Percentiles rank a stretch among this genome's conserved stretches.
These are phyloP conservation scores for Cryptosporidium tyzzeri DNA, from an alignment of 169 alveolate genomes.

Conservation along the genomic window DNA sequence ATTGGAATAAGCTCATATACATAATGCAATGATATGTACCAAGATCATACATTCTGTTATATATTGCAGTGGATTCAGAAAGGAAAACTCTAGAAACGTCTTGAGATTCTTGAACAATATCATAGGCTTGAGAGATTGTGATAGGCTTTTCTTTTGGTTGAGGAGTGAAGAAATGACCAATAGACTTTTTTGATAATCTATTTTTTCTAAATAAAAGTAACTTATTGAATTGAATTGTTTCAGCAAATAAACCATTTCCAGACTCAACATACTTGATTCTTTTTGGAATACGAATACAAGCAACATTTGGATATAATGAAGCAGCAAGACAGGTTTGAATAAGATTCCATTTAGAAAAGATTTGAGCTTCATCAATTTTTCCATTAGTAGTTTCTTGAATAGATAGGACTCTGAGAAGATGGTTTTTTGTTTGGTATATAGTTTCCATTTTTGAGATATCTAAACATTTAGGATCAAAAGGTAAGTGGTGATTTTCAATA, in stretches of 20 bases:
- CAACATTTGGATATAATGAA: constrained; percentile 53
- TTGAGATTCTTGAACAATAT: constrained; percentile 24
- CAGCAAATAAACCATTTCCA: constrained; percentile 62
- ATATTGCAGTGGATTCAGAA: constrained; percentile 46
- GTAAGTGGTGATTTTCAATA: constrained; percentile 28
- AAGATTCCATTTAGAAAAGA: constrained; percentile 57
- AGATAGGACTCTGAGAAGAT: constrained; percentile 3
- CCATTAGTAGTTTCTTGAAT: neutral
- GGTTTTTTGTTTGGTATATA: constrained; percentile 50
- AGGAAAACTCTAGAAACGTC: constrained; percentile 26
- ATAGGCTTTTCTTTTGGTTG: constrained; percentile 17
- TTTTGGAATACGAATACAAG: constrained; percentile 60
- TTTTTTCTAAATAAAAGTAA: constrained; percentile 22
- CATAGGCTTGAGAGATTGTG: constrained; percentile 26
- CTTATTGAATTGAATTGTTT: constrained; percentile 43
- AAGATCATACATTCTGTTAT: constrained; percentile 56
- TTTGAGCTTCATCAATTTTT: constrained; percentile 8
- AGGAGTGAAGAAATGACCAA: constrained; percentile 23
- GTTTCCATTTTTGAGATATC: constrained; percentile 64
- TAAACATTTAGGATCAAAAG: constrained; percentile 39
- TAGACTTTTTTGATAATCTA: constrained; percentile 13
- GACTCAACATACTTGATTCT: constrained; percentile 43
- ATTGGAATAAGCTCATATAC: constrained; percentile 49
- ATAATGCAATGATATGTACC: constrained; percentile 61
- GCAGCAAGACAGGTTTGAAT: constrained; percentile 56